Conservation (phyloP, 768 basidiomycete species). For the Termitomyces sp. region DNA sequence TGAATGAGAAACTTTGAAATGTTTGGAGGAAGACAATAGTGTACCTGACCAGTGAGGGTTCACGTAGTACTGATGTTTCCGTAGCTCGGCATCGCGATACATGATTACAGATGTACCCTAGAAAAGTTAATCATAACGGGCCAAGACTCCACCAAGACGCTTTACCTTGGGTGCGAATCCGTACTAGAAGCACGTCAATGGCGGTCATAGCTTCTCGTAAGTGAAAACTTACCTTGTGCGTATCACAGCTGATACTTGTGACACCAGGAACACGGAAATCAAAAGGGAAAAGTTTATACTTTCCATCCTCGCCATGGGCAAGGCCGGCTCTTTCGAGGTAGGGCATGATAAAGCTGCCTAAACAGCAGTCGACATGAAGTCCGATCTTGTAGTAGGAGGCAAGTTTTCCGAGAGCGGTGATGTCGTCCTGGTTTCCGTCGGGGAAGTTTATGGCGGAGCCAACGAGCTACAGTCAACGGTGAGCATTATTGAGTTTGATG, state of each 20-base stretch:
- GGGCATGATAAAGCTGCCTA: slow-evolving; percentile 91
- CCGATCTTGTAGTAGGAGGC: slow-evolving; percentile 75
- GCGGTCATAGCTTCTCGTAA: neutral
- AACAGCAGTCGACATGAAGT: slow-evolving; percentile 91
- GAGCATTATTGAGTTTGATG: neutral
- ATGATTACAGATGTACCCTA: slow-evolving; percentile 93
- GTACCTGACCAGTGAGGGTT: slow-evolving; percentile 73
- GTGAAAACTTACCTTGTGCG: slow-evolving; percentile 65
- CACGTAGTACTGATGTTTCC: slow-evolving; percentile 83
- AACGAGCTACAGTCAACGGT: slow-evolving; percentile 49
- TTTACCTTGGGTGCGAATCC: slow-evolving; percentile 89
- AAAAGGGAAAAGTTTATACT: slow-evolving; percentile 63
- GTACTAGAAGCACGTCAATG: slow-evolving; percentile 45
- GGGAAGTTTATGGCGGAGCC: slow-evolving; percentile 86
- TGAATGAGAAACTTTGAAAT: neutral
- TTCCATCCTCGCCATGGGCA: slow-evolving; percentile 48
- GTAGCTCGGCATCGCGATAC: slow-evolving; percentile 77
- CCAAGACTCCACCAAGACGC: neutral
- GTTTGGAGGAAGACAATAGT: slow-evolving; percentile 11
- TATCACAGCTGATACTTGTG: slow-evolving; percentile 93
- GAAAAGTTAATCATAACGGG: neutral
- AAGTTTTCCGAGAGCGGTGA: slow-evolving; percentile 68
- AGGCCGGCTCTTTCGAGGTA: slow-evolving; percentile 82
- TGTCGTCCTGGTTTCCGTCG: slow-evolving; percentile 84
- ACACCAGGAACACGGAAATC: slow-evolving; percentile 92